Base-by-base conservation (phyloP, 108 stramenopile genomes). In the Fragilariopsis cylindrus region DNA sequence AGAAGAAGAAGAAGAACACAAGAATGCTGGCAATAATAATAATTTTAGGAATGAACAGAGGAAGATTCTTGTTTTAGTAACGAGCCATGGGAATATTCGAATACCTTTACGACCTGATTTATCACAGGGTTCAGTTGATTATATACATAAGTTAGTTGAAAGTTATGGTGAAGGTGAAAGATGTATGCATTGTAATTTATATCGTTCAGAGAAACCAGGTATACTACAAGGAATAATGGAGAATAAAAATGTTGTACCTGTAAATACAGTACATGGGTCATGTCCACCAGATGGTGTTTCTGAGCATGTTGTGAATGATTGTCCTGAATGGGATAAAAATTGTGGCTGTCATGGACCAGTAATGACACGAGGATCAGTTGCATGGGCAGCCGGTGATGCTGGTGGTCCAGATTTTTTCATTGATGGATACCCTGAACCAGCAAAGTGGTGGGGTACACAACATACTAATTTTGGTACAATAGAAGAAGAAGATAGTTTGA, bases 401-500 rank as follows among this genome's bases (percentile, higher is more conserved):
- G 76, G 77, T 3, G 89, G 89, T 12, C 89, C 92, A 9, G 89
- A 92, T 66, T 92, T 92, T 75, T 92, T 92, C 67, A 84, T 92
- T 72, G 86, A 89, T 57, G 74, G 70, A 15, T 90, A 87, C 64
- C 69, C 63, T 18, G 42, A 57, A 66, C 81, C 84, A 4, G 91
- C 88, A 41, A 69, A 84, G 12, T 92, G 85, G 85, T 92, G 91
- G 91, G 88, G 87, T 7, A 82, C 84, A 30, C 87, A n/a, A 56
- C 91, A 92, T 67, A 92, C 91, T 1, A 87, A 87, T 8, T 92
- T 83, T 78, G 91, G 88, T 40, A 58, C 69, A 40, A 78, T 92
- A 15, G 63, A 74, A 46, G 91, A 89, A 64, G 76, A 76, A 11
- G 81, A 68, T 21, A 79, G 77, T 40, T 64, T 92, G 0, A 30